Percentiles rank a stretch among this genome's conserved stretches.
These are phyloP conservation scores for Pseudocercospora fuligena DNA, from an alignment of 2,329 filamentous ascomycete genomes.

Conservation along the genomic window DNA sequence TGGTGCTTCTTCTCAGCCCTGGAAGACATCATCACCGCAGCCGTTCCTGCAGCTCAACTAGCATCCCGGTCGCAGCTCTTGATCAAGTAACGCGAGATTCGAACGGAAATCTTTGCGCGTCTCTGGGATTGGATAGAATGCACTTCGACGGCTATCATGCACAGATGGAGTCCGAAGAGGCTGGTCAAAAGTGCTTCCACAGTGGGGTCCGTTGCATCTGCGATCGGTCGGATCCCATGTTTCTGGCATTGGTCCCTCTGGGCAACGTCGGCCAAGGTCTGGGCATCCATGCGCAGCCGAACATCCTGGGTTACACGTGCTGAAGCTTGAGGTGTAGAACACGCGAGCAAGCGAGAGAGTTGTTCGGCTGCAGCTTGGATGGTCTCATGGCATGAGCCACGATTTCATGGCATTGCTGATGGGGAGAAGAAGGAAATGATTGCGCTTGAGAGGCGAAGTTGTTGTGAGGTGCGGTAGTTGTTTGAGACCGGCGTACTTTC, in stretches of 20 bases:
- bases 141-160: background rate
- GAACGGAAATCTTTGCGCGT: background rate
- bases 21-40: constrained; percentile 1
- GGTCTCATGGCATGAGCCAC: background rate
- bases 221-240: background rate
- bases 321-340: constrained; percentile 7
- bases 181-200: constrained; percentile 1
- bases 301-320: background rate
- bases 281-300: background rate
- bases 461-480: background rate
- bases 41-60: constrained; percentile 1
- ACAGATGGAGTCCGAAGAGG: background rate
- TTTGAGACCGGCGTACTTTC: background rate
- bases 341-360: background rate
- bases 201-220: background rate
- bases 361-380: background rate
- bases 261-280: constrained; percentile 6
- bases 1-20: constrained; percentile 2
- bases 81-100: background rate
- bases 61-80: background rate
- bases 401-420: background rate
- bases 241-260: background rate
- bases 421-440: background rate
- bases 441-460: background rate
- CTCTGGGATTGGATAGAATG: background rate